These are phyloP conservation scores for Malania oleifera DNA, from an alignment of 164 flowering plant genomes.

Conservation along the genomic window DNA sequence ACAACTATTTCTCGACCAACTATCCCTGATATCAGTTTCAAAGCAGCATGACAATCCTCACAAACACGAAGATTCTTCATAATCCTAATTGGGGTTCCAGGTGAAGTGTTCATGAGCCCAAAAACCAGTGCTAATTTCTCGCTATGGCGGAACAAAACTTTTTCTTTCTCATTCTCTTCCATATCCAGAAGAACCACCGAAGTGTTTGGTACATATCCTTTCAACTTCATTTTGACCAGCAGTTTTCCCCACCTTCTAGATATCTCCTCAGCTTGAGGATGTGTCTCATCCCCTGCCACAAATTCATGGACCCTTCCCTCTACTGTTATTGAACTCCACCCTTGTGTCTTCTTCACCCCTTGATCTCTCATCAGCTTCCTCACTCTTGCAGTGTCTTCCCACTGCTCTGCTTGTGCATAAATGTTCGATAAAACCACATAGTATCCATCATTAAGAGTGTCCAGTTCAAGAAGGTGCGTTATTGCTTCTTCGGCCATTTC, in stretches of 20 bases:
- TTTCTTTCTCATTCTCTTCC: constrained; percentile 46
- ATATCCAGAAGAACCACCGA: constrained; percentile 52
- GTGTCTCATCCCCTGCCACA: constrained; percentile 56
- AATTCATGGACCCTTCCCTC: constrained; percentile 50
- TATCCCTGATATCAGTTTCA: constrained; percentile 45
- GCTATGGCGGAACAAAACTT: constrained; percentile 51
- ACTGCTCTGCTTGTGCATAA: constrained; percentile 49
- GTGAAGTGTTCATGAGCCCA: constrained; percentile 44
- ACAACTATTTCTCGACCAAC: constrained; percentile 41
- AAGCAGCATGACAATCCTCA: constrained; percentile 57
- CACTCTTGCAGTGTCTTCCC: constrained; percentile 53
- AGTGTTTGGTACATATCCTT: constrained; percentile 54
- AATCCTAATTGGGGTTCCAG: constrained; percentile 46
- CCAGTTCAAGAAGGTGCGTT: constrained; percentile 43
- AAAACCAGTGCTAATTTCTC: constrained; percentile 59
- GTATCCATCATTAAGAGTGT: constrained; percentile 58
- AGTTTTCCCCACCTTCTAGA: constrained; percentile 41
- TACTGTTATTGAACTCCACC: constrained; percentile 51
- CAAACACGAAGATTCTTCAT: constrained; percentile 73
- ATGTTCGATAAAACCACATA: constrained; percentile 60
- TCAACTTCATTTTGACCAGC: constrained; percentile 33
- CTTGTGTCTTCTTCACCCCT: constrained; percentile 60
- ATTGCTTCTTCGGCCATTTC: constrained; percentile 56
- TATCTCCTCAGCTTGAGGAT: constrained; percentile 42
- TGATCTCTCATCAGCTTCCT: constrained; percentile 49